Base-by-base conservation (phyloP, 1,139 yeast genomes). In the Taphrina wiesneri region DNA sequence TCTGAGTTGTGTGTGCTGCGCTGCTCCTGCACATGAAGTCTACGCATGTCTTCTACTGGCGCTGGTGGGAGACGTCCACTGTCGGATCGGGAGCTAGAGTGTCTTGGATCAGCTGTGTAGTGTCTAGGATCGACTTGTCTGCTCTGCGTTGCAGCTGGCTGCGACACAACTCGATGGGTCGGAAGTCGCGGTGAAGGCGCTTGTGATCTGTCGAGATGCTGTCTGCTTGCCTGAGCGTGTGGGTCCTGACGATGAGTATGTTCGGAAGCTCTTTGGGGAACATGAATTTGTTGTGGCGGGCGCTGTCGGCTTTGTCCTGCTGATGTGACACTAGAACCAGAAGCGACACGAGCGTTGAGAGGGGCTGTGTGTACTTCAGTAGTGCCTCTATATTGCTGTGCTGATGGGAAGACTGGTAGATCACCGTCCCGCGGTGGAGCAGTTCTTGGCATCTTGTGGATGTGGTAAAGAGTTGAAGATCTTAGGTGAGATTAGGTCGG, bases 391-490 rank as follows among this genome's bases (percentile, higher is more conserved):
- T 54, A 54, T 36, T 54, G 59, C 59, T 39, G 46, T 11, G 59
- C 47, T 3, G 59, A 39, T n/a, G 59, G 59, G 15, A 54, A 54
- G 4, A 21, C 49, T 41, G 59, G 59, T 15, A 54, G 21, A 54
- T 54, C 47, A 32, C 59, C 59, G 30, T 34, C 56, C 23, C 32
- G 46, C 19, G 59, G 59, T 19, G 46, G 49, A n/a, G 59, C 59
- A 21, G 36, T 36, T n/a, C 32, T 23, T 23, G 56, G 43, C 56
- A 52, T 52, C 30, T 17, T 28, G 19, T 19, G 28, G n/a, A n/a
- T n/a, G n/a, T n/a, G n/a, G n/a, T n/a, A n/a, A n/a, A n/a, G n/a
- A n/a, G n/a, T n/a, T n/a, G n/a, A n/a, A n/a, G n/a, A n/a, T n/a
- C n/a, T n/a, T n/a, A n/a, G n/a, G n/a, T n/a, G n/a, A n/a, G n/a